Evolutionary conservation across 2,329 filamentous ascomycete species (phyloP).

Genomic region (Aspergillus pseudotamarii): DNA sequence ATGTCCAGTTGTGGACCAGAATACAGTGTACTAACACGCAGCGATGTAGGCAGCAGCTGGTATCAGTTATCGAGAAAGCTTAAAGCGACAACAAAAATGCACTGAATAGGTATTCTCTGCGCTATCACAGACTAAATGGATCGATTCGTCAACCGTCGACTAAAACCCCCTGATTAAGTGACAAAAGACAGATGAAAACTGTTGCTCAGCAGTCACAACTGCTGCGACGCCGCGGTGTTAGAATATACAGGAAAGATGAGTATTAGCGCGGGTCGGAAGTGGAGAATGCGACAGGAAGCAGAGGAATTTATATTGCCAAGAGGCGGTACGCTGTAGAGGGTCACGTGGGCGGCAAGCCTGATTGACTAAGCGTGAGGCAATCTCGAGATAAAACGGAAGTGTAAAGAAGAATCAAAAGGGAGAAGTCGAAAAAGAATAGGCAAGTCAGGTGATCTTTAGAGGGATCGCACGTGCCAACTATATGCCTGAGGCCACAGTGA

Average conservation of each 20-base stretch:
- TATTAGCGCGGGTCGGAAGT: slow-evolving; percentile 33
- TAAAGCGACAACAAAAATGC: slow-evolving; percentile 32
- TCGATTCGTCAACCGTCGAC: slow-evolving; percentile 29
- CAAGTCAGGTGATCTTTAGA: slow-evolving; percentile 23
- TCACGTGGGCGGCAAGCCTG: slow-evolving; percentile 41
- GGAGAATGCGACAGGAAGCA: slow-evolving; percentile 43
- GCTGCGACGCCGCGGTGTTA: slow-evolving; percentile 24
- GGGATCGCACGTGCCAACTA: slow-evolving; percentile 20
- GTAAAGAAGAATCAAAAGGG: slow-evolving; percentile 11
- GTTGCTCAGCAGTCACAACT: slow-evolving; percentile 22
- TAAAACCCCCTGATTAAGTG: slow-evolving; percentile 30
- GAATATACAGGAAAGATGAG: slow-evolving; percentile 29
- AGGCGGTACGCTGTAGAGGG: slow-evolving; percentile 27
- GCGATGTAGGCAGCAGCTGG: slow-evolving; percentile 23
- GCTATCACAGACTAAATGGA: slow-evolving; percentile 35
- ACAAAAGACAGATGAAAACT: slow-evolving; percentile 26
- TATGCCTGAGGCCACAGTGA: slow-evolving; percentile 18
- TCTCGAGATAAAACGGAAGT: slow-evolving; percentile 17
- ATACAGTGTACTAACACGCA: slow-evolving; percentile 32
- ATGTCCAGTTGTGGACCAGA: slow-evolving; percentile 26
- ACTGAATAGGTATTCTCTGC: slow-evolving; percentile 38
- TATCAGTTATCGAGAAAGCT: slow-evolving; percentile 27
- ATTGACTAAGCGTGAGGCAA: slow-evolving; percentile 28
- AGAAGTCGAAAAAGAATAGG: slow-evolving; percentile 17
- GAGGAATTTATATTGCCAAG: slow-evolving; percentile 49